Evolutionary conservation across 371 early-diverging fungal genomes (phyloP).

Genomic region (Paraphysoderma sedebokerense): DNA sequence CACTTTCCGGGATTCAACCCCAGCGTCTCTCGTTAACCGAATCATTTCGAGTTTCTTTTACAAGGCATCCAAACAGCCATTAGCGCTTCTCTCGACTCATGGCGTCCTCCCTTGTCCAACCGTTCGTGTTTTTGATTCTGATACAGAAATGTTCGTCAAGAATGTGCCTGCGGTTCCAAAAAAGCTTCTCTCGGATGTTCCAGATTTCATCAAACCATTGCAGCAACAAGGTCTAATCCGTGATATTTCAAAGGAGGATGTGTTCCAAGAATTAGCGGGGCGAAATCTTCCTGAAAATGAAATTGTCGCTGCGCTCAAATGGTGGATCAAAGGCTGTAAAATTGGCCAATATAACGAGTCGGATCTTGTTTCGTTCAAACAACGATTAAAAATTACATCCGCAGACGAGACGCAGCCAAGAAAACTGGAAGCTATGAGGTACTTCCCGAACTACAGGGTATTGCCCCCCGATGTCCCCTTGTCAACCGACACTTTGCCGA

Average conservation of each 20-base stretch:
- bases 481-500: slow-evolving; percentile 33
- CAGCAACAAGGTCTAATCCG: slow-evolving; percentile 16
- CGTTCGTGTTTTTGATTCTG: slow-evolving; percentile 31
- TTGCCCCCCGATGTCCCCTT: slow-evolving; percentile 39
- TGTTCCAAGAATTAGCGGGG: slow-evolving; percentile 39
- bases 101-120: slow-evolving; percentile 36
- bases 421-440: slow-evolving; percentile 16
- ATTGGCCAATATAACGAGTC: background rate
- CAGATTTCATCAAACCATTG: slow-evolving; percentile 36
- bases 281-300: slow-evolving; percentile 33
- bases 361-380: background rate
- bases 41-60: slow-evolving; percentile 38
- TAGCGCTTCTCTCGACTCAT: slow-evolving; percentile 40
- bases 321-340: slow-evolving; percentile 41
- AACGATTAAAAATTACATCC: background rate
- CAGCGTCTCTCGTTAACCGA: slow-evolving; percentile 41
- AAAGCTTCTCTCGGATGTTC: slow-evolving; percentile 23
- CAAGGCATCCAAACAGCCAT: slow-evolving; percentile 22
- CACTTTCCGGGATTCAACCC: slow-evolving; percentile 52
- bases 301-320: slow-evolving; percentile 48
- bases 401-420: too few species aligned
- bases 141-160: slow-evolving; percentile 40
- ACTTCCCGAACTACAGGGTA: slow-evolving; percentile 38
- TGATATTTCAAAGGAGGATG: slow-evolving; percentile 34
- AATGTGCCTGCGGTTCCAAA: slow-evolving; percentile 37